Evolutionary conservation across 2,329 filamentous ascomycete species (phyloP).

Genomic region (Diaporthe longicolla): DNA sequence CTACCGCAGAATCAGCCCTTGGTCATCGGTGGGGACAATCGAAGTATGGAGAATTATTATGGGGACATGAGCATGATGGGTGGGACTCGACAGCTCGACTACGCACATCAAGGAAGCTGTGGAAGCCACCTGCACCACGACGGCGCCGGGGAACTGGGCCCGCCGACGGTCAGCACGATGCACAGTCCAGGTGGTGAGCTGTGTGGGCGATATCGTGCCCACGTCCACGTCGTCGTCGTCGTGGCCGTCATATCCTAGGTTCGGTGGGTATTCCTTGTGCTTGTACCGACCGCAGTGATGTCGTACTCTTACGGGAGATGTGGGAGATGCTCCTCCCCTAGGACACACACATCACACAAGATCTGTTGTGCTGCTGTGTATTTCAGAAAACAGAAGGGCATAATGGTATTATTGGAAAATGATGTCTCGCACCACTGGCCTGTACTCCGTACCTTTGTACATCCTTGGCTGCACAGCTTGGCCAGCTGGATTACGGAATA

Average conservation of each 20-base stretch:
- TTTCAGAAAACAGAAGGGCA: neutral
- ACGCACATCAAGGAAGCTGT: neutral
- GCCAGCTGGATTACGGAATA: neutral
- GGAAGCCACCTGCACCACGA: neutral
- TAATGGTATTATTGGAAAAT: constrained; percentile 6
- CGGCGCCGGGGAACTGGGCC: constrained; percentile 26
- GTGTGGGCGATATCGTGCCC: constrained; percentile 8
- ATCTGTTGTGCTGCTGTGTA: neutral
- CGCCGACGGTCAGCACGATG: constrained; percentile 28
- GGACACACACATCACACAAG: constrained; percentile 5
- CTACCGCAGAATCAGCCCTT: constrained; percentile 11
- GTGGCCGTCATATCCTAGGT: neutral
- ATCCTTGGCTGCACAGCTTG: neutral
- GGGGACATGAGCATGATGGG: neutral
- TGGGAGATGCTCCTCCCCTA: neutral
- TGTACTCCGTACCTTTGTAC: neutral
- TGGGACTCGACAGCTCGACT: neutral
- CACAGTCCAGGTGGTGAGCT: constrained; percentile 12
- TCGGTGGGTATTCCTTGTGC: neutral
- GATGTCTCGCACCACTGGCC: neutral
- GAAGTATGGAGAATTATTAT: constrained; percentile 1
- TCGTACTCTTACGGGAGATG: neutral
- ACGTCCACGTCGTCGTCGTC: constrained; percentile 21
- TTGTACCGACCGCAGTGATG: neutral
- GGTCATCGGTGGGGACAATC: constrained; percentile 9